Evolutionary conservation across 106 monocot genomes (phyloP).

Genomic region (Cymbidium sinense): DNA sequence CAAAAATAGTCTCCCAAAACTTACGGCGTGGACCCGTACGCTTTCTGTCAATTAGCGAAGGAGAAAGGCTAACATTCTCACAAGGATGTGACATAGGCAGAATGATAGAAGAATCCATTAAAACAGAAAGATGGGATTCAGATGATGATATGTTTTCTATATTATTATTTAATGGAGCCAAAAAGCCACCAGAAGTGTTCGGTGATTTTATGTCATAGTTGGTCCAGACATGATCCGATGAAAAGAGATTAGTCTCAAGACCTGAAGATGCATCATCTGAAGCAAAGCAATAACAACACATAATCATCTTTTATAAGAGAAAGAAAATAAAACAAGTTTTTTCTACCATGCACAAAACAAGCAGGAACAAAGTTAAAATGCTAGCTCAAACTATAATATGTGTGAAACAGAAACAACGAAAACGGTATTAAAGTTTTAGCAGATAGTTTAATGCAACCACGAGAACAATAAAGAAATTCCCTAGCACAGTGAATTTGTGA

Average conservation of each 20-base stretch:
- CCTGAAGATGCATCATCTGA: constrained; percentile 42
- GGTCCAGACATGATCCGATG: constrained; percentile 21
- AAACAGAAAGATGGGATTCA: background rate
- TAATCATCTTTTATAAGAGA: background rate
- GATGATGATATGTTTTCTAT: constrained; percentile 2
- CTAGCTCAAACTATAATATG: background rate
- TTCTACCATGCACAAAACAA: background rate
- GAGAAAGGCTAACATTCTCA: constrained; percentile 32
- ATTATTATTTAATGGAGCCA: constrained; percentile 11
- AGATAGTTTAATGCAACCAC: background rate
- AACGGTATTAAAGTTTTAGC: background rate
- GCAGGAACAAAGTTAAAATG: background rate
- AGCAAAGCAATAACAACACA: constrained; percentile 11
- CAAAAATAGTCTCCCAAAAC: constrained; percentile 14
- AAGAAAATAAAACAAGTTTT: background rate
- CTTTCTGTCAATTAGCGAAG: constrained; percentile 31
- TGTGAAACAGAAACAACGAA: background rate
- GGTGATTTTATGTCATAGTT: constrained; percentile 5
- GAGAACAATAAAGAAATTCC: background rate
- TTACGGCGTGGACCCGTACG: constrained; percentile 63
- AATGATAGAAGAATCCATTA: constrained; percentile 2
- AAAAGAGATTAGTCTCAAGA: constrained; percentile 23
- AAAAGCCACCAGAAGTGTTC: constrained; percentile 9
- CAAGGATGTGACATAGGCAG: constrained; percentile 44
- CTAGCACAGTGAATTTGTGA: background rate